phyloP scores from a whole-genome alignment of 306 rosid genomes.

The Prunus kanzakura region DNA sequence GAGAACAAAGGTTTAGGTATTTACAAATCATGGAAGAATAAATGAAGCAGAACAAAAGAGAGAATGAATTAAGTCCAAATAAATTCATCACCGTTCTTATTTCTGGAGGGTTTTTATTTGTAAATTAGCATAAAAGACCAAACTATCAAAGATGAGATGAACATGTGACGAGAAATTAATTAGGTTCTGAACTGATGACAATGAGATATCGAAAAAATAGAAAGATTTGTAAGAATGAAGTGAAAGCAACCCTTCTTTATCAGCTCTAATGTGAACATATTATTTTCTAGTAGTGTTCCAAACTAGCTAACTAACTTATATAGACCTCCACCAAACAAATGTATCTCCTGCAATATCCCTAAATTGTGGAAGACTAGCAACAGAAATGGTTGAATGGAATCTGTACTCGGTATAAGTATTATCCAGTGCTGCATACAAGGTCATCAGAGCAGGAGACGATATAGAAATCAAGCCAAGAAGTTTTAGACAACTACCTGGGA shows the following conservation, averaged over 20 bases:
- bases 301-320: neutral
- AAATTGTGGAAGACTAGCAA: neutral
- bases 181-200: neutral
- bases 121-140: neutral
- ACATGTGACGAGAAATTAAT: neutral
- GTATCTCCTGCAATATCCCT: neutral
- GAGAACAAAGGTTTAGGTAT: neutral
- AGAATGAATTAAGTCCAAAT: neutral
- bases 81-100: neutral
- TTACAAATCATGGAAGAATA: neutral
- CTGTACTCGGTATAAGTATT: neutral
- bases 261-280: neutral
- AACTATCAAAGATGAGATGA: neutral
- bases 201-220: neutral
- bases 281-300: neutral
- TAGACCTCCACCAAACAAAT: neutral
- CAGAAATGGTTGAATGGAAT: neutral
- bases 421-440: neutral
- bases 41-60: neutral
- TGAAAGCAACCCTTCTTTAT: neutral
- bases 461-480: constrained; percentile 2
- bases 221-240: neutral
- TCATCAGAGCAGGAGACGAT: neutral
- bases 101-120: neutral
- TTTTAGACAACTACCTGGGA: constrained; percentile 65